These are phyloP conservation scores for Petunia hybrid DNA, from an alignment of 305 asterid species.

Conservation along the genomic window DNA sequence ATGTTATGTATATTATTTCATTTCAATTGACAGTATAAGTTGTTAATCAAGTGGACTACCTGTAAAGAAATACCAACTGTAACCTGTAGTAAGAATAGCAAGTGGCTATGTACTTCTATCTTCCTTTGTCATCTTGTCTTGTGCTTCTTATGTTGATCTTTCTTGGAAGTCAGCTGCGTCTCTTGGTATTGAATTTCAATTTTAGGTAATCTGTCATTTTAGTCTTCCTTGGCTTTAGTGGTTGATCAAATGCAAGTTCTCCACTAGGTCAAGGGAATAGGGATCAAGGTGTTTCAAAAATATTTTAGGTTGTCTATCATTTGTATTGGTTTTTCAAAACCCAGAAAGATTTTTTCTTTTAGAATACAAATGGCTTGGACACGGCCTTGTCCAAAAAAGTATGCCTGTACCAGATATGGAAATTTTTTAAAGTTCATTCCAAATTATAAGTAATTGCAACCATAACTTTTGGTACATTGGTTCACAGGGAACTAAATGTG, in stretches of 20 bases:
- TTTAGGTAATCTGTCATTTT: not conserved
- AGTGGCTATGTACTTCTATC: not conserved
- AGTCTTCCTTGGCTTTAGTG: too few species aligned
- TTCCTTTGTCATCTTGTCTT: not conserved
- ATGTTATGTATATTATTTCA: not conserved
- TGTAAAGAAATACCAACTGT: not conserved
- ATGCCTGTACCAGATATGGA: not conserved
- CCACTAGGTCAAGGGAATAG: too few species aligned
- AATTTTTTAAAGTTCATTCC: slow-evolving; percentile 11
- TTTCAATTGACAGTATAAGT: not conserved
- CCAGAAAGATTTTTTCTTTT: not conserved
- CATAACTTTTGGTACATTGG: slow-evolving; percentile 48
- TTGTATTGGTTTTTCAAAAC: slow-evolving; percentile 14
- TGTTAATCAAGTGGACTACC: too few species aligned
- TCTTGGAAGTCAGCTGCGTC: not conserved
- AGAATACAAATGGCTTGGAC: not conserved
- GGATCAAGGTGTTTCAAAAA: too few species aligned
- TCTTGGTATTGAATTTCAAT: slow-evolving; percentile 4
- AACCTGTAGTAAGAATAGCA: not conserved
- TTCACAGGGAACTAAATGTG: slow-evolving; percentile 72
- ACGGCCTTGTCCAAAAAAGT: not conserved
- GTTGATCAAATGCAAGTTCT: too few species aligned
- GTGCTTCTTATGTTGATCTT: slow-evolving; percentile 14
- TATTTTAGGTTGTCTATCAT: not conserved
- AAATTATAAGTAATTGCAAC: slow-evolving; percentile 36